Base-by-base conservation (phyloP, 208 protist genomes). In the Trypanosoma boissoni region DNA sequence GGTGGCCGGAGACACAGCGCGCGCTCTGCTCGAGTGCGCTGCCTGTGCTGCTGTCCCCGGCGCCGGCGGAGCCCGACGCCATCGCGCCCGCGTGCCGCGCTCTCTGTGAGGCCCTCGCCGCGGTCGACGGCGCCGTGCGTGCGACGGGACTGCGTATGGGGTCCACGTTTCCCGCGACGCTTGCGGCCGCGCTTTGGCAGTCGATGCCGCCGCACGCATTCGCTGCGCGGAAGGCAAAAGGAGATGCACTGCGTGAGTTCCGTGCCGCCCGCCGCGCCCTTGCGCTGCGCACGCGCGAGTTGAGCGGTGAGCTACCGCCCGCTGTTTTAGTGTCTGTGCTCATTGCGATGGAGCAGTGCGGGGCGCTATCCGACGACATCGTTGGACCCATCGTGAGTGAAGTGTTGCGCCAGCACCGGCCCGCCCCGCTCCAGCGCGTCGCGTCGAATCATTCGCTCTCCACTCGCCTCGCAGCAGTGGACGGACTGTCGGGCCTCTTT, bases 321-420 rank as follows among this genome's bases (percentile, higher is more conserved):
- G 61, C 53, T 27, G 42, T 50, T 16, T 52, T 86, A 21, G 68
- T 75, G 10, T 60, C 68, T 37, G 65, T 74, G 8, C 56, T 93
- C 39, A 57, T 75, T 10, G 61, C 56, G 24, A 73, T 93, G 65
- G 74, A 83, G 49, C 72, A 81, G 12, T 85, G 77, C 46, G 71
- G 73, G 10, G 81, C 80, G 3, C 71, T 93, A 23, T 59, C 81
- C 7, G 86, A 93, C 51, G 82, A 93, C 60, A 59, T 90, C 4
- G 64, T 93, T 26, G 80, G 86, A 2, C 73, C 86, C 7, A 65
- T 88, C 36, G 64, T 54, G 21, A 69, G 64, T 3, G n/a, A 65
- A 9, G 42, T 76, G 10, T 44, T 86, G 1, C 48, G 48, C 14
- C 53, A 60, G 6, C 21, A 24, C 14, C n/a, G n/a, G n/a, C n/a